Evolutionary conservation across 352 stramenopile species (phyloP), one percentile per base, ranked within the genome.

Genomic region (Pythium periplocum): DNA sequence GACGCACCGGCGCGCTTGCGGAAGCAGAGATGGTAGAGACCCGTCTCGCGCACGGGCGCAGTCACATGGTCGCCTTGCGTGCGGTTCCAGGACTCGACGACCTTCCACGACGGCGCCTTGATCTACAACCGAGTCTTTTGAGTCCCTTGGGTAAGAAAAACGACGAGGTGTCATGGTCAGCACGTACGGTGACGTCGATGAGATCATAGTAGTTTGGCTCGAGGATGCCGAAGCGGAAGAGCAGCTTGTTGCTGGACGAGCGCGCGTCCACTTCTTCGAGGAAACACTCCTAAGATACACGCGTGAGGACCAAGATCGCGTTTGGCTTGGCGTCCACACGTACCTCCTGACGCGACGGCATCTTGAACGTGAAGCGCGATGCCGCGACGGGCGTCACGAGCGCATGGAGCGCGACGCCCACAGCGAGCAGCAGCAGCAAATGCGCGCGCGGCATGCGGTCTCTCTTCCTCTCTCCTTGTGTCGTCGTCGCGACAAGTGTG

Each of bases 21-120:
- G 59, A 91, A 91, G 66, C 83, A 93, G 61, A 93, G 48, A 44
- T 85, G 64, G 59, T 91, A 93, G 33, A 93, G 64, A 5, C 83
- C 83, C 32, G 73, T 88, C 59, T 93, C 83, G 12, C 81, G 83
- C 47, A 88, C 77, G 7, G 59, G 61, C 5, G 68, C 56, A 2
- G 75, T 70, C 34, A 69, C 58, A 46, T 86, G 81, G 55, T 85
- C 70, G 55, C 69, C 73, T 59, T 91, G 81, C 42, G 83, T 75
- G 31, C 57, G 51, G 58, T 86, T 83, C 76, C 76, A 93, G 26
- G 50, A 48, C 55, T 68, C 61, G 50, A 63, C 61, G 2, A 51
- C 2, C 31, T 60, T 60, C 39, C 38, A 59, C 50, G 55, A 55
- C 47, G 61, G 61, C 4, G 47, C 61, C 4, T 40, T 44, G 37